Evolutionary conservation across 2,329 filamentous ascomycete genomes (phyloP).

Genomic region (Trichoderma lentiforme): DNA sequence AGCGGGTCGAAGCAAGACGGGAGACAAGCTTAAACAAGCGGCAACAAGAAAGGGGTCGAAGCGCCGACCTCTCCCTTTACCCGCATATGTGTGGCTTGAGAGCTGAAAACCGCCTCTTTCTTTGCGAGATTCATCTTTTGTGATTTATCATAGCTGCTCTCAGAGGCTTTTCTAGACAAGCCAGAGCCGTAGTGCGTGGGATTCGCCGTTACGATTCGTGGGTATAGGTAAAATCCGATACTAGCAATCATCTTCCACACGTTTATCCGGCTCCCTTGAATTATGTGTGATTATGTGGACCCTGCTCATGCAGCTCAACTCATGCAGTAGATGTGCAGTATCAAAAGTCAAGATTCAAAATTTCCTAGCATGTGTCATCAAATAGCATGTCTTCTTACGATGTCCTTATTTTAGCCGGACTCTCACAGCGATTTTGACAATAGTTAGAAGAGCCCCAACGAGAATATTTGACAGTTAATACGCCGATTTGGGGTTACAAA

Average conservation of each 20-base stretch:
- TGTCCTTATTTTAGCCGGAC: not conserved
- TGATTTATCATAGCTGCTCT: not conserved
- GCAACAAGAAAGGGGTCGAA: not conserved
- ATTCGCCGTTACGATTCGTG: not conserved
- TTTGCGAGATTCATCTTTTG: no score
- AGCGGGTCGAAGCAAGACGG: not conserved
- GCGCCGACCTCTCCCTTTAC: not conserved
- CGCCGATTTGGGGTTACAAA: fast-evolving
- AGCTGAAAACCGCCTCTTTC: not conserved
- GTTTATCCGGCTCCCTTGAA: not conserved
- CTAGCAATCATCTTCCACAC: not conserved
- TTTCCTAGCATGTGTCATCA: not conserved
- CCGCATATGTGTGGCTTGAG: not conserved
- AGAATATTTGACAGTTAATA: not conserved
- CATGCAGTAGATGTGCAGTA: not conserved
- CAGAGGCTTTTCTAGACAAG: not conserved
- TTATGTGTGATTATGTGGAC: not conserved
- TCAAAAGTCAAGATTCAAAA: not conserved
- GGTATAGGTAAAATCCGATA: not conserved
- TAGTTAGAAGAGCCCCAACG: no score
- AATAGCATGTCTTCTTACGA: not conserved
- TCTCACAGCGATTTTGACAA: not conserved
- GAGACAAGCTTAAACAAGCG: not conserved
- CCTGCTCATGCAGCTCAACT: not conserved
- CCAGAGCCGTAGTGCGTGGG: no score